These are phyloP conservation scores for Backusella westeae DNA, from an alignment of 192 early-diverging fungal genomes.

Conservation along the genomic window DNA sequence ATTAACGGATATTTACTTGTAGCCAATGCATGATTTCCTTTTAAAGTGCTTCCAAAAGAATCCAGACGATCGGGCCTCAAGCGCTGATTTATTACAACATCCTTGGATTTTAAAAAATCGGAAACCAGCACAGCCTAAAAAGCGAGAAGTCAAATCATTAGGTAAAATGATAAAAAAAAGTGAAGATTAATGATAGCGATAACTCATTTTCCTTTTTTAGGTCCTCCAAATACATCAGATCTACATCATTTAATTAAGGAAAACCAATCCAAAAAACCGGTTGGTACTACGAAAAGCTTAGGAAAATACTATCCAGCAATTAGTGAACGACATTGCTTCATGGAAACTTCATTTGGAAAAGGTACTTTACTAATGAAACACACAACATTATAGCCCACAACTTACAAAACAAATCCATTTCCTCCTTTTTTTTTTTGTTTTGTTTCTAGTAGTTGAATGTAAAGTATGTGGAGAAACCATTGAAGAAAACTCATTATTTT, in stretches of 20 bases:
- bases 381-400: background rate
- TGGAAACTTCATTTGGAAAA: slow-evolving; percentile 18
- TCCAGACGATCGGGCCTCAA: slow-evolving; percentile 67
- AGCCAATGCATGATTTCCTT: slow-evolving; percentile 78
- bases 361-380: background rate
- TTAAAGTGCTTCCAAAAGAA: slow-evolving; percentile 84
- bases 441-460: slow-evolving; percentile 42
- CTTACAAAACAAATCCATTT: background rate
- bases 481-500: slow-evolving; percentile 44
- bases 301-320: background rate
- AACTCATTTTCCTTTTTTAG: background rate
- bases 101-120: slow-evolving; percentile 65
- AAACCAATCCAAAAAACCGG: background rate
- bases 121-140: background rate
- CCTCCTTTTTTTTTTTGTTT: background rate
- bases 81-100: slow-evolving; percentile 68
- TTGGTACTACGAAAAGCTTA: background rate
- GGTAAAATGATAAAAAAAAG: background rate
- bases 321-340: background rate
- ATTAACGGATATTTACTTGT: background rate
- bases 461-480: slow-evolving; percentile 44
- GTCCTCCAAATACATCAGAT: background rate
- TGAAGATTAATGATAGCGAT: background rate
- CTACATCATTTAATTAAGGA: background rate
- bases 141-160: background rate